These are phyloP conservation scores for Kuraishia capsulata DNA, from an alignment of 805 yeast species.

Conservation along the genomic window DNA sequence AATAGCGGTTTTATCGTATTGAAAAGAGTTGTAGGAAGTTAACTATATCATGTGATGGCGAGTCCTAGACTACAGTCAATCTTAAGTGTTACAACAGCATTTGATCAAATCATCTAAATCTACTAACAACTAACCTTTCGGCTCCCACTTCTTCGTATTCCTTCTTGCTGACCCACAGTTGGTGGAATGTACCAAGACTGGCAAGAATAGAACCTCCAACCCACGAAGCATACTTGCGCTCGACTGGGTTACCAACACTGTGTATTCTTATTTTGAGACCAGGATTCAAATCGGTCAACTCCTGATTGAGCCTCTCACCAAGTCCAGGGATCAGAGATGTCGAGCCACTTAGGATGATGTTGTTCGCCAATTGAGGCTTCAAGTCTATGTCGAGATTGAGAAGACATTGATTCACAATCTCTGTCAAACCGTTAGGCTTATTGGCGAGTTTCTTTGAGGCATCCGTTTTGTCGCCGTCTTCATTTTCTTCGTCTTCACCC, in stretches of 20 bases:
- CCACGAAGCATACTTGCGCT: constrained; percentile 80
- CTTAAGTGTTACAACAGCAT: too few species aligned
- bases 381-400: constrained; percentile 68
- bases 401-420: constrained; percentile 46
- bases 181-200: constrained; percentile 89
- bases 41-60: too few species aligned
- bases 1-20: too few species aligned
- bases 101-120: constrained; percentile 77
- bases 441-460: constrained; percentile 4
- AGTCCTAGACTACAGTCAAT: too few species aligned
- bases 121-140: constrained; percentile 66
- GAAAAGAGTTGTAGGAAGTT: too few species aligned
- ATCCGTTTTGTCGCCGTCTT: constrained; percentile 10
- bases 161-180: constrained; percentile 82
- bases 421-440: constrained; percentile 35
- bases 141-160: constrained; percentile 88
- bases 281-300: constrained; percentile 62
- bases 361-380: constrained; percentile 80
- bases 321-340: constrained; percentile 74
- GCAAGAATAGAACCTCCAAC: constrained; percentile 86
- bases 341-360: constrained; percentile 82
- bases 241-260: constrained; percentile 69
- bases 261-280: constrained; percentile 80
- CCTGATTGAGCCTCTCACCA: constrained; percentile 66
- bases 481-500: constrained; percentile 20